Conservation (phyloP, 2,329 filamentous ascomycete species). For the Botrytis byssoidea region DNA sequence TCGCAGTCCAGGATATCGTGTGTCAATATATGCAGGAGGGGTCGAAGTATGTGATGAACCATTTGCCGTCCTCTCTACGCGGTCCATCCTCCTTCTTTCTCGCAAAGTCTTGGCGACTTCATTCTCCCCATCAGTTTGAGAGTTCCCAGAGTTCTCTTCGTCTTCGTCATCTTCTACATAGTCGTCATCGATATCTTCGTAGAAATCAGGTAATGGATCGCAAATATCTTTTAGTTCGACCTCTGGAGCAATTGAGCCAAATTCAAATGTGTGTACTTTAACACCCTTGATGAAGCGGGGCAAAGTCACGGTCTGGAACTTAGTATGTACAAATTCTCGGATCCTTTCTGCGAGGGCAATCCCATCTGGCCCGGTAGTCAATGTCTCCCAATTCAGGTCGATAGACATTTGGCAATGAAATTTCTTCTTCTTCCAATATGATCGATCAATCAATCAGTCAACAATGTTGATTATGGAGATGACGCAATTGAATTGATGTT, state of each 20-base stretch:
- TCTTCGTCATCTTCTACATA: conserved; percentile 53
- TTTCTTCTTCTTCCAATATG: not conserved
- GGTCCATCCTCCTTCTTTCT: conserved; percentile 41
- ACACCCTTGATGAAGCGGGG: conserved; percentile 97
- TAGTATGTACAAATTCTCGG: conserved; percentile 89
- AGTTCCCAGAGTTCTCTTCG: conserved; percentile 38
- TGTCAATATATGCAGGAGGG: conserved; percentile 44
- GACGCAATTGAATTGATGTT: not conserved
- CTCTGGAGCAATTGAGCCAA: conserved; percentile 77
- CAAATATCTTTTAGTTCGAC: conserved; percentile 96
- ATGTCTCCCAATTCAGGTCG: conserved; percentile 92
- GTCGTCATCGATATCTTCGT: conserved; percentile 74
- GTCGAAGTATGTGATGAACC: conserved; percentile 25
- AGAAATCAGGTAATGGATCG: conserved; percentile 93
- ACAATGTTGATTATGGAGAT: not conserved
- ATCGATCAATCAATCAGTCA: not conserved
- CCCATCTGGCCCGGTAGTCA: conserved; percentile 87
- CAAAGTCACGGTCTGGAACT: conserved; percentile 87
- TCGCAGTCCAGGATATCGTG: conserved; percentile 39
- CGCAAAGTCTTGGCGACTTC: conserved; percentile 33
- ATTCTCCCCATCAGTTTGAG: conserved; percentile 22
- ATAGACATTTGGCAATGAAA: conserved; percentile 72
- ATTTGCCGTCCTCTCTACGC: conserved; percentile 39
- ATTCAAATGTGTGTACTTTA: conserved; percentile 89
- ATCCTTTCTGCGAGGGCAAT: conserved; percentile 80